Conservation (phyloP, 176 grass and related monocot species). For the Luzula sylvatica region DNA sequence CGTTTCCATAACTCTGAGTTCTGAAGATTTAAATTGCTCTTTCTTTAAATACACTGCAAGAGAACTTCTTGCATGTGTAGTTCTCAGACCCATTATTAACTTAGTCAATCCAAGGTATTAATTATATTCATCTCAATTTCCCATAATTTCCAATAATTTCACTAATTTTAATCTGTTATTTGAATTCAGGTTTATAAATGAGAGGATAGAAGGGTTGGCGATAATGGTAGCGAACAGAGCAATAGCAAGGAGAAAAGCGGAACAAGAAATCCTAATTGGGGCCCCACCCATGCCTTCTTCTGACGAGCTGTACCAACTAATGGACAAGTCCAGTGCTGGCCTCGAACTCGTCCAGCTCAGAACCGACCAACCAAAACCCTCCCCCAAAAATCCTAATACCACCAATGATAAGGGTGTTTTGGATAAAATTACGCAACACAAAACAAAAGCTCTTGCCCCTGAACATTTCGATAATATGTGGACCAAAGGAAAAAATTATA, state of each 20-base stretch:
- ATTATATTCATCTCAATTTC: conserved; percentile 3
- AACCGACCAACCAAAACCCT: conserved; percentile 38
- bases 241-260: conserved; percentile 33
- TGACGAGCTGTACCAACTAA: conserved; percentile 61
- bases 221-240: conserved; percentile 53
- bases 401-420: conserved; percentile 19
- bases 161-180: conserved; percentile 17
- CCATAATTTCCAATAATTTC: conserved; percentile 6
- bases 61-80: conserved; percentile 89
- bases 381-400: no score
- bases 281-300: conserved; percentile 48
- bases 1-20: conserved; percentile 52
- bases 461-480: conserved; percentile 95
- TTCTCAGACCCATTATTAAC: conserved; percentile 79
- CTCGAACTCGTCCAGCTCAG: conserved; percentile 83
- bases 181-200: conserved; percentile 91
- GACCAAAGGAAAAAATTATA: conserved; percentile 93
- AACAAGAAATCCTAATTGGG: conserved; percentile 36
- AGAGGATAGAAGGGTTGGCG: conserved; percentile 74
- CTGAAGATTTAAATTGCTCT: conserved; percentile 70
- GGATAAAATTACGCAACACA: conserved; percentile 42
- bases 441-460: conserved; percentile 52
- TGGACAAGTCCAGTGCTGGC: conserved; percentile 62
- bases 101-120: conserved; percentile 86
- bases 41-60: conserved; percentile 65